phyloP scores from a whole-genome alignment of 2,329 filamentous ascomycete genomes.

The Chrysosporium queenslandicum region DNA sequence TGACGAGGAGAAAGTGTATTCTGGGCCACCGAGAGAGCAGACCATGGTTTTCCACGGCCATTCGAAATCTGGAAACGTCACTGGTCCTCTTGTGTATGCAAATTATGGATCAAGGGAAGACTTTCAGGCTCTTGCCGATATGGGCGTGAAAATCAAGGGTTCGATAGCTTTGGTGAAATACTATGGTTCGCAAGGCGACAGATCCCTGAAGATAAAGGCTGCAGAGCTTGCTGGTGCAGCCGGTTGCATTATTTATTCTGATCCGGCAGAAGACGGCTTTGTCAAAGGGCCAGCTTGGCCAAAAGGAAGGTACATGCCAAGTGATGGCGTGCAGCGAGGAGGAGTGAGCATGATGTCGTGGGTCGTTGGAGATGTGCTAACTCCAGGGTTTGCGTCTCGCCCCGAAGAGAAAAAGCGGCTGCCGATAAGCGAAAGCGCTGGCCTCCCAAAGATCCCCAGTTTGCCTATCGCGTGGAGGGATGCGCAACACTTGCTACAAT shows the following conservation, averaged over 20 bases:
- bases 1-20: conserved; percentile 67
- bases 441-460: conserved; percentile 74
- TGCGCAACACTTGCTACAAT: conserved; percentile 66
- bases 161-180: conserved; percentile 78
- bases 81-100: conserved; percentile 77
- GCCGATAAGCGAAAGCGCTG: conserved; percentile 58
- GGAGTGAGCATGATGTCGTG: conserved; percentile 70
- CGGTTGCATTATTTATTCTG: conserved; percentile 86
- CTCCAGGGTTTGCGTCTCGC: conserved; percentile 64
- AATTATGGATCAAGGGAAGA: conserved; percentile 84
- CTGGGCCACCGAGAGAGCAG: conserved; percentile 54
- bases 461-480: conserved; percentile 84
- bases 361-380: conserved; percentile 84
- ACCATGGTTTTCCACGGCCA: conserved; percentile 79
- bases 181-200: conserved; percentile 62
- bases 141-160: conserved; percentile 62
- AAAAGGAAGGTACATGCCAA: conserved; percentile 67
- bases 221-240: conserved; percentile 77
- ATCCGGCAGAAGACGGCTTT: conserved; percentile 77
- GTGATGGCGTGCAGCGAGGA: conserved; percentile 72
- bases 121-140: conserved; percentile 61
- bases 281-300: conserved; percentile 62
- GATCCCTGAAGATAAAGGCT: conserved; percentile 75
- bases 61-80: conserved; percentile 76
- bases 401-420: conserved; percentile 49